A percentile compares a stretch with the other conserved stretches of the same genome.
phyloP scores from a whole-genome alignment of 139 green algal genomes.

The Limnomonas spitsbergensis region DNA sequence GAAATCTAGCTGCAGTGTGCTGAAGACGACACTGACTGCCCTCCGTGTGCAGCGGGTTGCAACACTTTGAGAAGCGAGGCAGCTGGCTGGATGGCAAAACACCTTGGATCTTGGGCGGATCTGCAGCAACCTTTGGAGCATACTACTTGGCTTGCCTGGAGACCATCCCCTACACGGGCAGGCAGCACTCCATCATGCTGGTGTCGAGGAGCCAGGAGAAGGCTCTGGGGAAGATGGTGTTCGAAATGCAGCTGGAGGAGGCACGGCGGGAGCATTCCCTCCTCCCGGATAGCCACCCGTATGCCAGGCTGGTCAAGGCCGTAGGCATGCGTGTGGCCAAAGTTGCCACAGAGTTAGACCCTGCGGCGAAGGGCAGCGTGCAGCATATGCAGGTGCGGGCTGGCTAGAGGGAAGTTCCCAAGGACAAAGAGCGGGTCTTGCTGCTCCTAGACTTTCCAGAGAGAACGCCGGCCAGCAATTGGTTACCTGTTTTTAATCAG shows the following conservation, averaged over 20 bases:
- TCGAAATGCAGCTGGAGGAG: slow-evolving; percentile 36
- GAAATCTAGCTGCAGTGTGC: too few species aligned
- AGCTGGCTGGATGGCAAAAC: neutral
- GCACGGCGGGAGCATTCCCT: slow-evolving; percentile 38
- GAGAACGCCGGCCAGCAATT: too few species aligned
- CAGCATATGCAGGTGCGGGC: neutral
- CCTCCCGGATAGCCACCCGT: slow-evolving; percentile 44
- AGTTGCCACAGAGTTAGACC: slow-evolving; percentile 45
- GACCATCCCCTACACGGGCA: slow-evolving; percentile 34
- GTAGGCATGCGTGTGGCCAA: slow-evolving; percentile 39
- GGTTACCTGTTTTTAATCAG: too few species aligned
- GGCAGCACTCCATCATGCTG: slow-evolving; percentile 36
- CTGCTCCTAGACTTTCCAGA: too few species aligned
- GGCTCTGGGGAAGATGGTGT: slow-evolving; percentile 26
- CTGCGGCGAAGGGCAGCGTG: neutral
- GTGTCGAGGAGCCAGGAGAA: slow-evolving; percentile 20
- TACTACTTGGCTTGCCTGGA: slow-evolving; percentile 16
- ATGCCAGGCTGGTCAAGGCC: slow-evolving; percentile 26
- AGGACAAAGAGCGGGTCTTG: too few species aligned
- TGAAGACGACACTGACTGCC: too few species aligned
- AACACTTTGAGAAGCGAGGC: neutral
- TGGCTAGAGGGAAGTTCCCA: too few species aligned
- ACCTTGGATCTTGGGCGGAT: neutral
- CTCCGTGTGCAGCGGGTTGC: neutral
- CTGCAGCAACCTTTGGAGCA: slow-evolving; percentile 7